Conservation (phyloP, 345 rosid species). For the Geranium brycei region DNA sequence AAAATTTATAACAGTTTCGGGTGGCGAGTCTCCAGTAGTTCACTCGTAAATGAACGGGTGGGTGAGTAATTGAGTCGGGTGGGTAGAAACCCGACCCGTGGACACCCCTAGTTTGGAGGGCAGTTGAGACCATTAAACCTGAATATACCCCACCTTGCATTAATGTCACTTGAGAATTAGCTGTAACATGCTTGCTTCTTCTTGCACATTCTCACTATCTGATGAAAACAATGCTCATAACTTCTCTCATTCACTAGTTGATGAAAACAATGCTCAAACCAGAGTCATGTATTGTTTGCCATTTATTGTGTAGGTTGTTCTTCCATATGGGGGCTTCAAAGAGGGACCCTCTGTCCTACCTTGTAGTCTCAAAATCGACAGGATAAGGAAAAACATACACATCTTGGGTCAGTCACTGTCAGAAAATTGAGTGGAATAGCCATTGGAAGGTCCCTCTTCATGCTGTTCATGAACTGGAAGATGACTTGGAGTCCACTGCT, state of each 20-base stretch:
- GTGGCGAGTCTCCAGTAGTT: too few species aligned
- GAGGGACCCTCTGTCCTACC: constrained; percentile 51
- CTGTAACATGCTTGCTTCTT: not conserved
- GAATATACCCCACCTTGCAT: not conserved
- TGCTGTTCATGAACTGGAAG: constrained; percentile 39
- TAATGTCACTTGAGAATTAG: not conserved
- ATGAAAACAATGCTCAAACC: not conserved
- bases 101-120: too few species aligned
- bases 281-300: not conserved
- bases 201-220: not conserved
- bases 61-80: too few species aligned
- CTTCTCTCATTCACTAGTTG: not conserved
- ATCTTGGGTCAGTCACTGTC: constrained; percentile 39
- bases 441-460: constrained; percentile 48
- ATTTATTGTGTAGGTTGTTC: constrained; percentile 27
- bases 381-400: constrained; percentile 39
- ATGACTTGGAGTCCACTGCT: constrained; percentile 31
- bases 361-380: constrained; percentile 41
- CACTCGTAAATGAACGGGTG: too few species aligned
- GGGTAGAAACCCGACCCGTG: too few species aligned
- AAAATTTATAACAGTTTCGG: too few species aligned
- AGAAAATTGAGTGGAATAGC: constrained; percentile 31
- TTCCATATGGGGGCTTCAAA: constrained; percentile 47
- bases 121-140: too few species aligned
- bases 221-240: not conserved